Evolutionary conservation across 495 filamentous ascomycete species (phyloP).

Genomic region (Aspergillus taichungensis): DNA sequence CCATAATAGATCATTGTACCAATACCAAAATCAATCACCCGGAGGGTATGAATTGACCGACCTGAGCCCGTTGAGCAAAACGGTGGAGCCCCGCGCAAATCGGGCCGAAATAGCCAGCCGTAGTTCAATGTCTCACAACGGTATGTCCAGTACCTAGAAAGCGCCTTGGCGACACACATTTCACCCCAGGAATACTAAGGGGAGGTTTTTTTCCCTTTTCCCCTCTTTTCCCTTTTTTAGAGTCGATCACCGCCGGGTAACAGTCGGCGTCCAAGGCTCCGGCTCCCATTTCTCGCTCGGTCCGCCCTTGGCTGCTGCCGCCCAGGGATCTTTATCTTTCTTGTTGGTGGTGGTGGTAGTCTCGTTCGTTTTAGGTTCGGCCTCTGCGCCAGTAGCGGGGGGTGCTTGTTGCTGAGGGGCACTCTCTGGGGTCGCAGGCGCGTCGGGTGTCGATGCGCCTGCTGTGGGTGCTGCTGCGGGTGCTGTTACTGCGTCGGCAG

Average conservation of each 20-base stretch:
- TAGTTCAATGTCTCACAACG: too few relatives aligned
- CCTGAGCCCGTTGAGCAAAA: too few relatives aligned
- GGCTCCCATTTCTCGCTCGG: slow-evolving; percentile 75
- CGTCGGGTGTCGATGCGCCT: not conserved
- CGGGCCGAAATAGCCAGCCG: too few relatives aligned
- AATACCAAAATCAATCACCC: too few relatives aligned
- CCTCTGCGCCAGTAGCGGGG: slow-evolving; percentile 1
- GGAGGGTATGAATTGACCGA: too few relatives aligned
- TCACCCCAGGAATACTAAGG: too few relatives aligned
- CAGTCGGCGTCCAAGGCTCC: slow-evolving; percentile 53
- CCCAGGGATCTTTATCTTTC: slow-evolving; percentile 53
- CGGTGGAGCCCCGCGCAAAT: too few relatives aligned
- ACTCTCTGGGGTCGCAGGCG: too few relatives aligned
- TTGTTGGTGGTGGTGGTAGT: slow-evolving; percentile 12
- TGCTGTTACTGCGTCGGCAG: slow-evolving; percentile 3
- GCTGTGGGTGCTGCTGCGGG: slow-evolving; percentile 13
- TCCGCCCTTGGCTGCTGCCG: slow-evolving; percentile 33
- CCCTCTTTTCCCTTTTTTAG: slow-evolving; percentile 1
- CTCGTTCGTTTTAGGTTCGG: slow-evolving; percentile 6
- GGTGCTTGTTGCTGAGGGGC: not conserved
- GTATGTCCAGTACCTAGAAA: too few relatives aligned
- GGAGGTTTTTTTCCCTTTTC: not conserved
- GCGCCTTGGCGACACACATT: too few relatives aligned
- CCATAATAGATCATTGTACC: too few relatives aligned
- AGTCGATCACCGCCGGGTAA: slow-evolving; percentile 24